Percentiles rank a stretch among this genome's conserved stretches.
Conservation (phyloP, 306 rosid species). For the Sicyos baderoa region DNA sequence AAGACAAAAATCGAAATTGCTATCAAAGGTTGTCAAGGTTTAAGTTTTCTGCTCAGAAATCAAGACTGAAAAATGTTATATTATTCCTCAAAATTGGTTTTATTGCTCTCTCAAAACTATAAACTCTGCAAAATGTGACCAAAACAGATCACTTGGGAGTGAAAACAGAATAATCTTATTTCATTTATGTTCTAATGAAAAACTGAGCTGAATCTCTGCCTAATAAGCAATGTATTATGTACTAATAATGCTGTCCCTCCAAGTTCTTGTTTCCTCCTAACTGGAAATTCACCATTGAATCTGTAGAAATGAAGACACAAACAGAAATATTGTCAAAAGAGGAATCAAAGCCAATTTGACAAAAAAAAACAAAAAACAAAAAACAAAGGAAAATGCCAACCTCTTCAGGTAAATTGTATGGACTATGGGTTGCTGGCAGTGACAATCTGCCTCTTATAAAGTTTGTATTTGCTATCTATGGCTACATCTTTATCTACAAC, state of each 20-base stretch:
- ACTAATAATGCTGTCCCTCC: background rate
- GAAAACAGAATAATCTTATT: too few relatives aligned
- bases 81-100: too few relatives aligned
- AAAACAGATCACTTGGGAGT: too few relatives aligned
- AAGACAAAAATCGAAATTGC: too few relatives aligned
- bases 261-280: background rate
- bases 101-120: too few relatives aligned
- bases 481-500: slow-evolving; percentile 18
- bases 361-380: background rate
- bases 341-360: background rate
- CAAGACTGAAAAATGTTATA: too few relatives aligned
- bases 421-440: background rate
- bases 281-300: slow-evolving; percentile 8
- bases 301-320: background rate
- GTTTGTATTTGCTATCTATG: slow-evolving; percentile 2
- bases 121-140: too few relatives aligned
- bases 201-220: background rate
- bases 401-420: slow-evolving; percentile 14
- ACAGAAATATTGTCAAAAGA: background rate
- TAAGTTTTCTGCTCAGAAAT: too few relatives aligned
- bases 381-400: background rate
- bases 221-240: background rate
- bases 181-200: too few relatives aligned
- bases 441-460: background rate
- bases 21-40: too few relatives aligned